Evolutionary conservation across 2,329 filamentous ascomycete species (phyloP), one percentile per base, ranked within the genome.

Genomic region (Sordariomycetes sp.): DNA sequence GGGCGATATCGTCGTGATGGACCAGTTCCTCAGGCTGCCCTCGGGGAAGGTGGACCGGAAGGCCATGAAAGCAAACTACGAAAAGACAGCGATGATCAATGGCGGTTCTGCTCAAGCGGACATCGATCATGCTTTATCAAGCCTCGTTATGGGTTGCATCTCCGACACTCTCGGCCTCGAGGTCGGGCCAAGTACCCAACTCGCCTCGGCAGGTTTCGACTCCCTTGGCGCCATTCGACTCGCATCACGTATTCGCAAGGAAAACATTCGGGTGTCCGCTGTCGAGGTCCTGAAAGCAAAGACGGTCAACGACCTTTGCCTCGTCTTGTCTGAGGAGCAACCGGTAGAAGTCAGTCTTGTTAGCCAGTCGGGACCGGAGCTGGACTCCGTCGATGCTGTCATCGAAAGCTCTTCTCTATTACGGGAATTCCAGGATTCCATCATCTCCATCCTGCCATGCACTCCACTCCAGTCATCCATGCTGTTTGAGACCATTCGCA

Each of bases 11-110:
- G 68, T 89, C 0, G 64, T 87, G 1, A 70, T 87, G 60, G 62
- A 75, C 0, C 73, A 77, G 10, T 84, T 96, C 58, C 90, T 90
- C 1, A 82, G 85, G 56, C 72, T 96, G 22, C 76, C 90, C 2
- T 95, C 90, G 0, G 91, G 91, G 0, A 96, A 96, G 65, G 77
- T 91, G 15, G 87, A 96, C 64, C 83, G 82, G 55, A 86, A 82
- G 62, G 70, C 68, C 13, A 70, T 96, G 8, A 76, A 82, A 62
- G 66, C 72, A 1, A 72, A 80, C 8, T 88, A 69, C 48, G 59
- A 64, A 28, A 52, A 59, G 34, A 56, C 53, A 50, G 66, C 35
- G 50, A 10, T 24, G 17, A 17, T 8, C 10, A 36, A 53, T 32
- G 35, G 24, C 51, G 24, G 54, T 3, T 6, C 10, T 20, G 15